Percentiles rank a stretch among this genome's conserved stretches.
Evolutionary conservation across 2,329 filamentous ascomycete species (phyloP).

Genomic region (Penicillium sclerotigenum): DNA sequence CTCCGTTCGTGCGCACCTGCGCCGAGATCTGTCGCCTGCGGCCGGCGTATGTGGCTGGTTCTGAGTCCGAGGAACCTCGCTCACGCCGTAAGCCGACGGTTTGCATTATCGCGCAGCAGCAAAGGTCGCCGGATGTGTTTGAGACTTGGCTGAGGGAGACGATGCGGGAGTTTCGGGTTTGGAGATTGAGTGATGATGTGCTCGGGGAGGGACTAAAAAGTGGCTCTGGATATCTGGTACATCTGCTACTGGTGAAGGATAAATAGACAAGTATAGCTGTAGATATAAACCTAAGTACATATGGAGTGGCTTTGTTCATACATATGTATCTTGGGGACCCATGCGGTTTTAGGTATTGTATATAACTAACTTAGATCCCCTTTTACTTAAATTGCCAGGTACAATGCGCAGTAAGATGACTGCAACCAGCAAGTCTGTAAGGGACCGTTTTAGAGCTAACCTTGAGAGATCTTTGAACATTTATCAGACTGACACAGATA

Average conservation of each 20-base stretch:
- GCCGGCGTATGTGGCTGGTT: conserved; percentile 20
- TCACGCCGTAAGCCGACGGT: conserved; percentile 52
- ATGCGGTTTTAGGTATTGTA: neutral
- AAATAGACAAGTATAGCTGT: neutral
- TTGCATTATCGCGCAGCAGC: conserved; percentile 83
- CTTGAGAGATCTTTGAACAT: neutral
- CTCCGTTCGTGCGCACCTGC: conserved; percentile 78
- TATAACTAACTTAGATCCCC: neutral
- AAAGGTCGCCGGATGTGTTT: conserved; percentile 81
- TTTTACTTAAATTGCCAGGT: neutral
- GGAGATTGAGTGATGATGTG: conserved; percentile 67
- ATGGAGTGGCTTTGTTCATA: neutral
- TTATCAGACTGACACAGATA: neutral
- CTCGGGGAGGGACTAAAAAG: conserved; percentile 59
- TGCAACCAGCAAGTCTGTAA: neutral
- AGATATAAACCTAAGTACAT: neutral
- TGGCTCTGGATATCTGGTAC: conserved; percentile 74
- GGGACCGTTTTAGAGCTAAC: neutral
- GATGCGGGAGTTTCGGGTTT: conserved; percentile 64
- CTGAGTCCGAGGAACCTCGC: conserved; percentile 8
- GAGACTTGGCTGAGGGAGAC: conserved; percentile 75
- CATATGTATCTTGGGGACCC: neutral
- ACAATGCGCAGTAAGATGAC: neutral
- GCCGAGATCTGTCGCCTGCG: conserved; percentile 68
- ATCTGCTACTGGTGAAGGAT: conserved; percentile 64